These are phyloP conservation scores for Lignosus rhinocerotis DNA, from an alignment of 1,284 basidiomycete genomes.

Conservation along the genomic window DNA sequence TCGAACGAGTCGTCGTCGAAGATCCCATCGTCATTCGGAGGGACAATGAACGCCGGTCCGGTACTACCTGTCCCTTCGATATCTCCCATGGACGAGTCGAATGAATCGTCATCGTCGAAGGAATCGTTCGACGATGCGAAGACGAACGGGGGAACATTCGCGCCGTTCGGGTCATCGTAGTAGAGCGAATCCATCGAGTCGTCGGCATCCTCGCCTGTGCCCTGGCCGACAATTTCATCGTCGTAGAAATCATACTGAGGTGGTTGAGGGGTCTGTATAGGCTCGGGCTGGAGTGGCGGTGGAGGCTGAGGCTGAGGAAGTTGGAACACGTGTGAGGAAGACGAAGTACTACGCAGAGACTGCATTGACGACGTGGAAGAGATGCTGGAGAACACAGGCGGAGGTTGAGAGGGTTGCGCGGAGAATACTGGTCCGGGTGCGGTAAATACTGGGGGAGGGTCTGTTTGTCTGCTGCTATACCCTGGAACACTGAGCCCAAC, in stretches of 20 bases:
- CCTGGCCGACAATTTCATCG: conserved; percentile 29
- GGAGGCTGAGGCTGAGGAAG: neutral
- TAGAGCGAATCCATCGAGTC: conserved; percentile 62
- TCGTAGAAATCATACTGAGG: conserved; percentile 29
- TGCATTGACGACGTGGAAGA: conserved; percentile 11
- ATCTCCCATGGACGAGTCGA: conserved; percentile 29
- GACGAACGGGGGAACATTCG: conserved; percentile 34
- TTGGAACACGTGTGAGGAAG: conserved; percentile 11
- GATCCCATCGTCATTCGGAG: conserved; percentile 25
- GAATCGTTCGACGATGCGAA: conserved; percentile 44
- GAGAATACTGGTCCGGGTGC: neutral
- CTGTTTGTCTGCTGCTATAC: conserved; percentile 5
- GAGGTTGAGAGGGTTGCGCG: neutral
- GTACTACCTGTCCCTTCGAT: conserved; percentile 29
- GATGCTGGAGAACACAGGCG: conserved; percentile 3
- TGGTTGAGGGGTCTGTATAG: conserved; percentile 29
- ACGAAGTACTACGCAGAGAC: conserved; percentile 10
- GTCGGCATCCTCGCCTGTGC: conserved; percentile 35
- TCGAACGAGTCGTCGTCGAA: conserved; percentile 52
- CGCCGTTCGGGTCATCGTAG: conserved; percentile 37
- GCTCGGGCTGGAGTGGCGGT: conserved; percentile 3
- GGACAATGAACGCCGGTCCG: conserved; percentile 48
- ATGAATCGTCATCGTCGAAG: conserved; percentile 30
- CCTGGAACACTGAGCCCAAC: conserved; percentile 40
- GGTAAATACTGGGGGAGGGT: neutral